phyloP scores from a whole-genome alignment of 257 asterid genomes.

The Leptodermis oblonga region DNA sequence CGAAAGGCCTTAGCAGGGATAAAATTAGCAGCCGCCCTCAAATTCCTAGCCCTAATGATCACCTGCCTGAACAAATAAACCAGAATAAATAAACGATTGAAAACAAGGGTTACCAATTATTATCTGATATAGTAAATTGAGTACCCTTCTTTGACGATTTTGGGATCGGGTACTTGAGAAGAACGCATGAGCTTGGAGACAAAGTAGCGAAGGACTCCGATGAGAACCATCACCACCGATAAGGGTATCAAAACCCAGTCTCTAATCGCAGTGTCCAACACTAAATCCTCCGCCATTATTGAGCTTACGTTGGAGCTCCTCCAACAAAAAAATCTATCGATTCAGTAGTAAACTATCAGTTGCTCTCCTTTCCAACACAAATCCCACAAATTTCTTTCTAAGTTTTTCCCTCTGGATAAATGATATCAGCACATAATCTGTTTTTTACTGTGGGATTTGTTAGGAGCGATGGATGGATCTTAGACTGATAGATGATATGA shows the following conservation, averaged over 20 bases:
- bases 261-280: conserved; percentile 92
- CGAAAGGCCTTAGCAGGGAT: conserved; percentile 93
- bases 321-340: neutral
- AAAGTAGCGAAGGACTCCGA: conserved; percentile 89
- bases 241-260: conserved; percentile 93
- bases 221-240: conserved; percentile 93
- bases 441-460: neutral
- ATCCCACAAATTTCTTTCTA: neutral
- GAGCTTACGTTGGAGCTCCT: neutral
- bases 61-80: conserved; percentile 55
- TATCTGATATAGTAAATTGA: neutral
- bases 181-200: conserved; percentile 92
- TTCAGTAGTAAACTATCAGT: neutral
- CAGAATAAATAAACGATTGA: neutral
- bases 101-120: neutral
- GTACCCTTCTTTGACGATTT: conserved; percentile 93
- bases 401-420: neutral
- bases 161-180: conserved; percentile 73
- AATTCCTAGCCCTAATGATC: conserved; percentile 90
- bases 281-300: conserved; percentile 87
- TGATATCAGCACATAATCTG: too few relatives aligned
- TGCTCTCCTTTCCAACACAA: neutral
- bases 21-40: conserved; percentile 86
- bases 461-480: neutral
- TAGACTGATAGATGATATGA: too few relatives aligned